These are phyloP conservation scores for Boletus sp. DNA, from an alignment of 1,284 basidiomycete genomes.

Conservation along the genomic window DNA sequence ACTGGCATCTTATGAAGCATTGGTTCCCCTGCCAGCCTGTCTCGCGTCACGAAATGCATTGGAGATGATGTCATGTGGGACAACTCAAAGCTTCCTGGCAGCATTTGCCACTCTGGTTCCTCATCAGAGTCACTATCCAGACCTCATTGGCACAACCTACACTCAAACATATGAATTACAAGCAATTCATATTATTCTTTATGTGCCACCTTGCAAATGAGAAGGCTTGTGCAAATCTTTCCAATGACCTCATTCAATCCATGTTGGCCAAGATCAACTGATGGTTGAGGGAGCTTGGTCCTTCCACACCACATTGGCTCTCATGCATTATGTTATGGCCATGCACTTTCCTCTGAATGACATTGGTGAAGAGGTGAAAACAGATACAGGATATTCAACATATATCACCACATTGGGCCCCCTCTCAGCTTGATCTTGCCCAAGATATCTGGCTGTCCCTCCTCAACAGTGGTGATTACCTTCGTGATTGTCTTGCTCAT, in stretches of 20 bases:
- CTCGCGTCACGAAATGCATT: background rate
- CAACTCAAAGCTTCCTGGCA: conserved; percentile 38
- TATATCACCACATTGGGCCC: conserved; percentile 32
- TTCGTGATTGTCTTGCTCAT: conserved; percentile 24
- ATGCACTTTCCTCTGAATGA: conserved; percentile 21
- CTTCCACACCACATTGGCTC: conserved; percentile 25
- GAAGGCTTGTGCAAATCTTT: conserved; percentile 23
- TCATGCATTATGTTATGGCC: conserved; percentile 16
- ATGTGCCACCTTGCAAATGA: conserved; percentile 39
- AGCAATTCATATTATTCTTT: conserved; percentile 50
- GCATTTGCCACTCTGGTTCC: conserved; percentile 44
- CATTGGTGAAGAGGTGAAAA: conserved; percentile 24
- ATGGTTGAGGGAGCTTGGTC: conserved; percentile 44
- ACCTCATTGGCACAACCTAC: conserved; percentile 39
- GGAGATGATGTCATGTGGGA: conserved; percentile 28
- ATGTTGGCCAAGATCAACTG: conserved; percentile 40
- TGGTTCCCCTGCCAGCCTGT: conserved; percentile 1
- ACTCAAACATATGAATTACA: conserved; percentile 42
- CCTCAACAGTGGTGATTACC: conserved; percentile 28
- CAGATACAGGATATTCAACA: conserved; percentile 21
- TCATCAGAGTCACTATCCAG: conserved; percentile 46
- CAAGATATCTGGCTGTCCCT: conserved; percentile 40
- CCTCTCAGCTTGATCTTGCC: conserved; percentile 31
- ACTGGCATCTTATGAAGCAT: conserved; percentile 36
- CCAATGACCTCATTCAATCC: conserved; percentile 39